Conservation (phyloP, 441 rosid genomes). For the Brassica hybrid region DNA sequence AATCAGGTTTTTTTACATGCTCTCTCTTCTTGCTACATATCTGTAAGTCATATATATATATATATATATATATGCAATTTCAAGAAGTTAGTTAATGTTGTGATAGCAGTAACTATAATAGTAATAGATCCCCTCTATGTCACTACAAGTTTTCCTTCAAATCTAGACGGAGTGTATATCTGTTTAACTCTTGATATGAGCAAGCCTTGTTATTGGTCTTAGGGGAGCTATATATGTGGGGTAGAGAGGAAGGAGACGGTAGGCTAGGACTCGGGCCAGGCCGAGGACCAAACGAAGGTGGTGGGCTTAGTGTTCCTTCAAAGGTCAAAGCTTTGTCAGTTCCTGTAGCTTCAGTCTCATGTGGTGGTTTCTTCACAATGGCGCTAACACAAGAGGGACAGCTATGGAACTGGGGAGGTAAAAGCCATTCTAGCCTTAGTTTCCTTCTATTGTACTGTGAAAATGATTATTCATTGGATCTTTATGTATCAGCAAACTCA, state of each 20-base stretch:
- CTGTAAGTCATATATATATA: too few relatives aligned
- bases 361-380: conserved; percentile 95
- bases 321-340: conserved; percentile 71
- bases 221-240: conserved; percentile 93
- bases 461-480: conserved; percentile 16
- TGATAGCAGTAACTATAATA: background rate
- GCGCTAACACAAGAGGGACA: conserved; percentile 77
- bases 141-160: too few relatives aligned
- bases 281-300: conserved; percentile 91
- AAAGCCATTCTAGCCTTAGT: background rate
- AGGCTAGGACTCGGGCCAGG: conserved; percentile 94
- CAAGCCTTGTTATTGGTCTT: conserved; percentile 21
- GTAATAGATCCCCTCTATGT: too few relatives aligned
- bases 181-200: background rate
- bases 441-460: too few relatives aligned
- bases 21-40: conserved; percentile 3
- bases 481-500: conserved; percentile 66
- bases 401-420: conserved; percentile 99
- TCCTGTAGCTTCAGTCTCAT: conserved; percentile 74
- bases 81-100: background rate
- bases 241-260: conserved; percentile 97
- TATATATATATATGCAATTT: background rate
- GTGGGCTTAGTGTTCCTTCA: conserved; percentile 89
- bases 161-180: background rate
- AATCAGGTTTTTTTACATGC: conserved; percentile 57